Percentiles rank a stretch among this genome's conserved stretches.
Evolutionary conservation across 1,284 basidiomycete species (phyloP).

Genomic region (Termitomyces sp.): DNA sequence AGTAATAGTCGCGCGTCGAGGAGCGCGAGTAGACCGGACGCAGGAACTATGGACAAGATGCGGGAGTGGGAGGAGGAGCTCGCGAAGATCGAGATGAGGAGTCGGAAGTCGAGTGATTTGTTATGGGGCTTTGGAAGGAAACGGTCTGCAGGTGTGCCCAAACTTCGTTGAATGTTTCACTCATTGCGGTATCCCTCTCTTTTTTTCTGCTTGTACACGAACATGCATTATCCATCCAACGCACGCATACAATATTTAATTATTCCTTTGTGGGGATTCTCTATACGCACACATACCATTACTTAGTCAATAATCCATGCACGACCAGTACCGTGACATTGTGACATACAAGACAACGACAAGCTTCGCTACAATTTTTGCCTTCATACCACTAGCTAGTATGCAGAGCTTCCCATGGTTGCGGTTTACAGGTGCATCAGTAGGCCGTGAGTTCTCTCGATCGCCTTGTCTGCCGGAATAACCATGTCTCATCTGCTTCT

Average conservation of each 20-base stretch:
- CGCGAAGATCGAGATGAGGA: slow-evolving; percentile 60
- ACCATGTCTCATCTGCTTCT: slow-evolving; percentile 13
- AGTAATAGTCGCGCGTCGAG: slow-evolving; percentile 17
- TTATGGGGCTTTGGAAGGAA: slow-evolving; percentile 46
- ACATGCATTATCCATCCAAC: slow-evolving; percentile 1
- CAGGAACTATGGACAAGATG: slow-evolving; percentile 37
- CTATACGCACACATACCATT: background rate
- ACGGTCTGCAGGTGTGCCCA: slow-evolving; percentile 24
- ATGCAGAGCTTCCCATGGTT: slow-evolving; percentile 49
- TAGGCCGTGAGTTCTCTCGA: slow-evolving; percentile 41
- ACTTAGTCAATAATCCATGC: background rate
- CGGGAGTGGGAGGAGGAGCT: slow-evolving; percentile 77
- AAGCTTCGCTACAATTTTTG: background rate
- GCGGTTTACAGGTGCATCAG: slow-evolving; percentile 39
- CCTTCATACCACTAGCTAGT: background rate
- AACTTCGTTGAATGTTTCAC: slow-evolving; percentile 13
- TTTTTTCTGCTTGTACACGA: slow-evolving; percentile 1
- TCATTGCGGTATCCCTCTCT: slow-evolving; percentile 5
- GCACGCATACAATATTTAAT: slow-evolving; percentile 3
- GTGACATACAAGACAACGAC: slow-evolving; percentile 14
- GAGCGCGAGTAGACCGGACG: slow-evolving; percentile 26
- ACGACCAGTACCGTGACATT: slow-evolving; percentile 5
- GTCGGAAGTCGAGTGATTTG: slow-evolving; percentile 57
- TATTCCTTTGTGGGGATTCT: background rate
- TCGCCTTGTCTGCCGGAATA: slow-evolving; percentile 3